Evolutionary conservation across 176 grass and related monocot species (phyloP), one percentile per base, ranked within the genome.

Genomic region (Hsuehochloa calcarea): DNA sequence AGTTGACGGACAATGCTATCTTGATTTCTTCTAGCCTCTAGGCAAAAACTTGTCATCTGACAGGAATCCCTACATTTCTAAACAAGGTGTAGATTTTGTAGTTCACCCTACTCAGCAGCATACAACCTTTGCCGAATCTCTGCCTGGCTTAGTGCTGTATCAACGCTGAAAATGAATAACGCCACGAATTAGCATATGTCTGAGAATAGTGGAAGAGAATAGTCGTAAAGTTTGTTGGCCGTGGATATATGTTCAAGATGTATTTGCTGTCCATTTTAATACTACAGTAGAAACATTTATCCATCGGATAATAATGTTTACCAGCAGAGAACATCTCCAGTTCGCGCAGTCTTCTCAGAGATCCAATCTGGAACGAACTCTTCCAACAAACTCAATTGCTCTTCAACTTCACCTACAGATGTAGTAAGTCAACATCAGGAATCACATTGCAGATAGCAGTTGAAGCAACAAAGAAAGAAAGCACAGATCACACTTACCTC

Each of bases 281-380:
- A 77, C 25, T 52, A 31, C 0, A 22, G 45, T 70, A 31, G 8
- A 15, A 13, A 5, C 14, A 69, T n/a, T 12, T 9, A 58, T 56
- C 31, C 12, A 22, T 22, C n/a, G 3, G 26, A 45, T 41, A 77
- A 26, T 15, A n/a, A 77, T 56, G 65, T 55, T 94, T 59, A 97
- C 95, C 92, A 86, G 52, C 89, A 90, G 3, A 94, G 82, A 58
- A 76, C 49, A 82, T 93, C 87, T 38, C 95, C 89, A 1, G 64
- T 85, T 39, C 59, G 54, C 34, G 79, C 84, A 3, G 74, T 75
- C 68, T 93, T 93, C 65, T 95, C 90, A 17, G 91, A 93, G 47
- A 97, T 93, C 95, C 95, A 97, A 47, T 94, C 90, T 72, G 92
- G 92, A 88, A 93, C 12, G 7, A 97, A 69, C 78, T 97, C 92